A percentile compares a stretch with the other conserved stretches of the same genome.
Evolutionary conservation across 345 rosid genomes (phyloP).

Genomic region (Geranium rotundifolium): DNA sequence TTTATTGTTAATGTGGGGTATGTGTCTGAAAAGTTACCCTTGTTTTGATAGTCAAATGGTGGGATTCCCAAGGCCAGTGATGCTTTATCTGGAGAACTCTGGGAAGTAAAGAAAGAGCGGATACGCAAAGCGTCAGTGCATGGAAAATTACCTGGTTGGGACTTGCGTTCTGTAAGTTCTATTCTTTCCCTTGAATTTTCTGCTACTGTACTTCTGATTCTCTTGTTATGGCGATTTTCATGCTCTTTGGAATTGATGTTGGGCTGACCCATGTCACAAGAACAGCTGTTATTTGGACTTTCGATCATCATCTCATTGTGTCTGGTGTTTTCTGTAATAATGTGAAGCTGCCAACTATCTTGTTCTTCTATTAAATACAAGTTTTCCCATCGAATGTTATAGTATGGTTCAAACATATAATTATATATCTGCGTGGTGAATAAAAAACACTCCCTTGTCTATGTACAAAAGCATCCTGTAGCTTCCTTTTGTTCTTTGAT

Average conservation of each 20-base stretch:
- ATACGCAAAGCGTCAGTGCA: slow-evolving; percentile 67
- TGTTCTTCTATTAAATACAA: too few relatives aligned
- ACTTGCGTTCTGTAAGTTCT: slow-evolving; percentile 91
- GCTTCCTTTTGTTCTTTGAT: too few relatives aligned
- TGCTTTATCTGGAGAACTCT: slow-evolving; percentile 91
- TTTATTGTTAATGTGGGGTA: slow-evolving; percentile 6
- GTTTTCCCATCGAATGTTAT: too few relatives aligned
- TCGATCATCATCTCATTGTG: neutral
- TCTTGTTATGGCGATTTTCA: neutral
- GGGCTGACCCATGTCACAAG: neutral
- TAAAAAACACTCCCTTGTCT: too few relatives aligned
- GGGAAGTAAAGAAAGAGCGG: slow-evolving; percentile 84
- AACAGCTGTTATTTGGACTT: neutral
- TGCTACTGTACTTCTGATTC: neutral
- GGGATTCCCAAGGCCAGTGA: slow-evolving; percentile 74
- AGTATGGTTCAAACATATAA: too few relatives aligned
- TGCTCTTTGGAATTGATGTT: neutral
- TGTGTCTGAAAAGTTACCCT: slow-evolving; percentile 5
- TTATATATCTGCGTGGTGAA: too few relatives aligned
- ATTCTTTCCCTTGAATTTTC: neutral
- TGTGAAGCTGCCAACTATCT: too few relatives aligned
- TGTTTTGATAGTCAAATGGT: slow-evolving; percentile 55
- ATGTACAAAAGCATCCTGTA: too few relatives aligned
- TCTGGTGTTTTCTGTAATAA: neutral
- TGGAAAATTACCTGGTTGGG: slow-evolving; percentile 93